Percentiles rank a stretch among this genome's conserved stretches.
These are phyloP conservation scores for Keithomyces neogunnii DNA, from an alignment of 2,329 filamentous ascomycete species.

Conservation along the genomic window DNA sequence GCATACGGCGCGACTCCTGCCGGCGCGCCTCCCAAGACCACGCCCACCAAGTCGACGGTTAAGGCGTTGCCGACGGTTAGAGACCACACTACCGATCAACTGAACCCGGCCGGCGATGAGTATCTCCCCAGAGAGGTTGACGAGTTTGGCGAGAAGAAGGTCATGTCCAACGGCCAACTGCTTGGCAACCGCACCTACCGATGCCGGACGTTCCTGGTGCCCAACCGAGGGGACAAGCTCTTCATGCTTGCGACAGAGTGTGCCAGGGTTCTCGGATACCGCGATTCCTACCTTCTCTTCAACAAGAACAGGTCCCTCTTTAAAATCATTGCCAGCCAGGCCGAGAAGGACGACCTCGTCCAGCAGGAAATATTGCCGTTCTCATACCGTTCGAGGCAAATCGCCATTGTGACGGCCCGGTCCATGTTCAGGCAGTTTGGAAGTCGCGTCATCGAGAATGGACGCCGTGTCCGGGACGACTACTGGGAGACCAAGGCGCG, in stretches of 20 bases:
- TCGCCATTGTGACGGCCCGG: slow-evolving; percentile 92
- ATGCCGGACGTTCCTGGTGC: slow-evolving; percentile 88
- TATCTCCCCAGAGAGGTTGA: slow-evolving; percentile 92
- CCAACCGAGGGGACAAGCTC: slow-evolving; percentile 81
- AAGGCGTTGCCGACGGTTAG: slow-evolving; percentile 93
- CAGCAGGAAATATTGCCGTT: slow-evolving; percentile 92
- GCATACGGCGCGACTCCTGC: slow-evolving; percentile 30
- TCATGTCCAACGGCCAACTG: slow-evolving; percentile 72
- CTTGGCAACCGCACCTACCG: slow-evolving; percentile 79
- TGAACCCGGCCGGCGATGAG: slow-evolving; percentile 82
- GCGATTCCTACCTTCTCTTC: slow-evolving; percentile 96
- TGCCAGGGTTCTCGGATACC: slow-evolving; percentile 83
- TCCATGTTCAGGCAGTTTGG: slow-evolving; percentile 99
- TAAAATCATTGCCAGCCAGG: slow-evolving; percentile 95
- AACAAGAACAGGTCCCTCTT: slow-evolving; percentile 96
- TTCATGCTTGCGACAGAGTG: slow-evolving; percentile 99
- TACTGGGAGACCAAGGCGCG: slow-evolving; percentile 98
- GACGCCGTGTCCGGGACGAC: slow-evolving; percentile 86
- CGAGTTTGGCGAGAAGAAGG: slow-evolving; percentile 90
- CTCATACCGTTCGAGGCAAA: slow-evolving; percentile 95
- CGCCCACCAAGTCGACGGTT: slow-evolving; percentile 73
- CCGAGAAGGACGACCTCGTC: slow-evolving; percentile 94
- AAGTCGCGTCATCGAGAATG: slow-evolving; percentile 83
- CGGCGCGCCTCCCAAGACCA: slow-evolving; percentile 64
- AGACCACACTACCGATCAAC: slow-evolving; percentile 94